These are phyloP conservation scores for Pleurotus ostreatus DNA, from an alignment of 768 basidiomycete genomes.

Conservation along the genomic window DNA sequence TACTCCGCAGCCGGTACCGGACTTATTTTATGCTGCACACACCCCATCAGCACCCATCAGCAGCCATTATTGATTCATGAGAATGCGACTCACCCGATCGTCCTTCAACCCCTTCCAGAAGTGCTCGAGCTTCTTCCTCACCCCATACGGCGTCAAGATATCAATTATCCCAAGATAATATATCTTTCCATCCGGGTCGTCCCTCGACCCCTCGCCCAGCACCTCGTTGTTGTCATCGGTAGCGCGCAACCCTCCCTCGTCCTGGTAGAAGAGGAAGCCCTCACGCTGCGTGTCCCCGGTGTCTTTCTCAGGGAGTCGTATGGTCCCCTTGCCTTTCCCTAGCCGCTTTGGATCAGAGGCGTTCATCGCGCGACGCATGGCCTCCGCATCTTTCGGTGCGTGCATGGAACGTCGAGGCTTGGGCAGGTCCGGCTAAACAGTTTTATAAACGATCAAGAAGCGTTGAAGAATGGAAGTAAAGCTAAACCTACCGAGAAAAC, in stretches of 20 bases:
- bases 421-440: constrained; percentile 63
- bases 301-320: constrained; percentile 61
- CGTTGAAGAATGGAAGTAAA: neutral
- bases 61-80: neutral
- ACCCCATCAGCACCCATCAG: constrained; percentile 8
- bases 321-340: constrained; percentile 37
- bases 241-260: constrained; percentile 89
- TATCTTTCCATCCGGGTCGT: constrained; percentile 58
- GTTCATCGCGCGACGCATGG: constrained; percentile 83
- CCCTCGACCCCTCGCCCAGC: neutral
- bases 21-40: constrained; percentile 85
- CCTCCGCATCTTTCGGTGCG: constrained; percentile 71
- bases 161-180: constrained; percentile 98
- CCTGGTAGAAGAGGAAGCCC: constrained; percentile 92
- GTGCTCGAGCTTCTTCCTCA: constrained; percentile 78
- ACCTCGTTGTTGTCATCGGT: constrained; percentile 78
- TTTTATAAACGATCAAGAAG: neutral
- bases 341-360: constrained; percentile 75
- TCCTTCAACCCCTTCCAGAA: constrained; percentile 88
- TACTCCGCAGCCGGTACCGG: constrained; percentile 89
- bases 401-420: constrained; percentile 52
- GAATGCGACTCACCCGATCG: constrained; percentile 68
- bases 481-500: constrained; percentile 76
- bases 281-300: constrained; percentile 58
- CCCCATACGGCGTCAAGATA: constrained; percentile 86